Evolutionary conservation across 345 rosid species (phyloP).

Genomic region (Euclidium syriacum): DNA sequence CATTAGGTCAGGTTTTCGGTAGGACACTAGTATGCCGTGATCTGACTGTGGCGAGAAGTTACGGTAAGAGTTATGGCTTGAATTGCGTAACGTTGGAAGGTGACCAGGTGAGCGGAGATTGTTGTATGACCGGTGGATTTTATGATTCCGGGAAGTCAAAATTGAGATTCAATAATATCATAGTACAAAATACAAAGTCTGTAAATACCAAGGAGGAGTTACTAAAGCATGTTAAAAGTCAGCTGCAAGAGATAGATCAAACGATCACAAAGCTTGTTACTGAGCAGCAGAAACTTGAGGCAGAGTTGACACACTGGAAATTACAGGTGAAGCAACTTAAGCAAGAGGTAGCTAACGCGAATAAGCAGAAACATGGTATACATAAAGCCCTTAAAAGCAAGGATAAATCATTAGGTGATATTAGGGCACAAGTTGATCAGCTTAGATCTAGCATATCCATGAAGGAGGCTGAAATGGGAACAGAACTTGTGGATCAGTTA

Average conservation of each 20-base stretch:
- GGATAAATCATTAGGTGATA: constrained; percentile 78
- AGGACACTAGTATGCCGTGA: constrained; percentile 93
- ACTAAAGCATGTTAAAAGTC: constrained; percentile 43
- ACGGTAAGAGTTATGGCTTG: constrained; percentile 79
- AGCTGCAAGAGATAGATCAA: constrained; percentile 76
- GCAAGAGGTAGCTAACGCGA: constrained; percentile 71
- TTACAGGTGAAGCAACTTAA: constrained; percentile 74
- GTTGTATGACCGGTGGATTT: constrained; percentile 96
- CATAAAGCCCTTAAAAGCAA: constrained; percentile 73
- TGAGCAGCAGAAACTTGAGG: constrained; percentile 96
- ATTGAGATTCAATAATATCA: constrained; percentile 71
- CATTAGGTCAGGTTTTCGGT: constrained; percentile 92
- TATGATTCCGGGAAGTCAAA: constrained; percentile 92
- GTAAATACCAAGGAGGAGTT: constrained; percentile 57
- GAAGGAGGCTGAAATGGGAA: constrained; percentile 88
- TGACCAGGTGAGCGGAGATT: constrained; percentile 99
- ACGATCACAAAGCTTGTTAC: constrained; percentile 71
- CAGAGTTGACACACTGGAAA: constrained; percentile 63
- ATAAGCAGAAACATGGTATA: constrained; percentile 67
- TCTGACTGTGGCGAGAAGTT: constrained; percentile 87
- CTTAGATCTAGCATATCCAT: constrained; percentile 62
- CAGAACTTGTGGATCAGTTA: constrained; percentile 92
- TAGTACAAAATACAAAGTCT: constrained; percentile 56
- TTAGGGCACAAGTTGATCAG: constrained; percentile 69
- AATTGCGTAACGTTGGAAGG: constrained; percentile 99